Base-by-base conservation (phyloP, 345 rosid species). In the Abelmoschus esculentus region DNA sequence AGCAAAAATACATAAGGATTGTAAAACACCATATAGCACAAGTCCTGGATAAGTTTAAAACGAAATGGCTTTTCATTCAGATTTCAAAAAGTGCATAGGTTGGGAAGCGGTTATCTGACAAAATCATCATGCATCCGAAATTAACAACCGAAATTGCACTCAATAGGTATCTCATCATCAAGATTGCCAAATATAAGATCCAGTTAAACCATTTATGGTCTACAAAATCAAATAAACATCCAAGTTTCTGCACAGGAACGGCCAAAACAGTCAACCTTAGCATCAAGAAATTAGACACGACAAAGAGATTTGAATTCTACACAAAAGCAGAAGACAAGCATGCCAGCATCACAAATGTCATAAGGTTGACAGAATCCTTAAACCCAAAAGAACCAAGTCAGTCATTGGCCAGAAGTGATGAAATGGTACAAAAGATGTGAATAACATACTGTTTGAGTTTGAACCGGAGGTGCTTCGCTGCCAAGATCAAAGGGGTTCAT, bases 401-500 rank as follows among this genome's bases (percentile, higher is more conserved):
- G 47, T 17, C 18, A 60, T 17, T 49, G 22, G 46, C 6, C 60
- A 61, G 26, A 69, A 56, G 66, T 31, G 56, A 9, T 17, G 28
- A 74, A 42, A 1, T 3, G 34, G 61, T 54, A 55, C 60, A 72
- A 42, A 77, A 42, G 62, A 75, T 70, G 32, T 28, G 67, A 70
- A 77, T 49, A 56, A 56, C 90, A 65, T 83, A 93, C 98, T 36
- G 76, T 62, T 75, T 82, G 91, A 62, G 81, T 74, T 74, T 80
- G 97, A 68, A 63, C 83, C 44, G 78, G 72, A 40, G 83, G 74
- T 19, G 90, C 79, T 70, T 86, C 93, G 49, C 63, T 73, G 74
- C 49, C 74, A 54, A 77, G 66, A 78, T 95, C 98, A 85, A 95
- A 95, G 64, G 99, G 99, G 83, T 95, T 95, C 72, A 79, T 67